Conservation (phyloP, 1,284 basidiomycete species). For the Inonotus obliquus region DNA sequence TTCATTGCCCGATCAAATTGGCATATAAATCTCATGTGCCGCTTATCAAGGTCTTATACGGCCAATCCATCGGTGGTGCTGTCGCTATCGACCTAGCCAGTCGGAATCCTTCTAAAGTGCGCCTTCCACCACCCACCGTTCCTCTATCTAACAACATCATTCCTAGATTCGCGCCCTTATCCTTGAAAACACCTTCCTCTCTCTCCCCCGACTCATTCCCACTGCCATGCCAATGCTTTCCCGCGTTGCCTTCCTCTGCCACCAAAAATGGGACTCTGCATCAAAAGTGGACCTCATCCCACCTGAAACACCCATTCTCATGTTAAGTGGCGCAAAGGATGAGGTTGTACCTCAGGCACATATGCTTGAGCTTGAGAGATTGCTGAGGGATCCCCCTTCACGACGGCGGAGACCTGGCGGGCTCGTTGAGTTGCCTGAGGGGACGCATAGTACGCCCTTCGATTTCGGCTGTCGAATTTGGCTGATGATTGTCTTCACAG, state of each 20-base stretch:
- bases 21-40: slow-evolving; percentile 1
- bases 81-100: slow-evolving; percentile 87
- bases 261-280: slow-evolving; percentile 87
- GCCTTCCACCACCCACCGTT: slow-evolving; percentile 18
- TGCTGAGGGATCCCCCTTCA: slow-evolving; percentile 44
- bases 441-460: slow-evolving; percentile 60
- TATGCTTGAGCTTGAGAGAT: slow-evolving; percentile 61
- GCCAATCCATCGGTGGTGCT: slow-evolving; percentile 96
- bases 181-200: slow-evolving; percentile 91
- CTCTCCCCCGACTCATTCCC: slow-evolving; percentile 77
- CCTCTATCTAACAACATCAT: slow-evolving; percentile 1
- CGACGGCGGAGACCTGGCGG: slow-evolving; percentile 42
- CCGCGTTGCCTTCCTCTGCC: slow-evolving; percentile 78
- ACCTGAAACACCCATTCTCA: slow-evolving; percentile 71
- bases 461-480: slow-evolving; percentile 4
- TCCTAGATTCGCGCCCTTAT: slow-evolving; percentile 70
- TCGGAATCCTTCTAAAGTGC: slow-evolving; percentile 67
- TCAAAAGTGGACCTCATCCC: slow-evolving; percentile 70
- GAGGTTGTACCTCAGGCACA: slow-evolving; percentile 84
- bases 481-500: slow-evolving; percentile 28
- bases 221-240: slow-evolving; percentile 75
- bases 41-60: slow-evolving; percentile 51
- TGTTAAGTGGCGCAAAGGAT: slow-evolving; percentile 79
- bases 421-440: slow-evolving; percentile 59
- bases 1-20: not conserved